phyloP scores from a whole-genome alignment of 441 rosid species.

The Corymbia calophylla region DNA sequence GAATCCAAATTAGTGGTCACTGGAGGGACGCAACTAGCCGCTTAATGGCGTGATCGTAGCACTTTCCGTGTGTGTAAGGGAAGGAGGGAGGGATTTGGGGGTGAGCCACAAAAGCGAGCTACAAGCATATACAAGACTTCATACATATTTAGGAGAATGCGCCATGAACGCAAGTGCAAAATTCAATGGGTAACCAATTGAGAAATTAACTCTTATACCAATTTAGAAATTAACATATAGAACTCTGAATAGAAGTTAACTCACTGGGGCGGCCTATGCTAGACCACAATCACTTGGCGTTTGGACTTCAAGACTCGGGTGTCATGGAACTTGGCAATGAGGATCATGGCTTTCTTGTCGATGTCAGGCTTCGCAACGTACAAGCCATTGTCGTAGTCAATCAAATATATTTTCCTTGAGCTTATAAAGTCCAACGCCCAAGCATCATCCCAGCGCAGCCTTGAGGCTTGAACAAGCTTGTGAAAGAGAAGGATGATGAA shows the following conservation, averaged over 20 bases:
- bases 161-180: too few relatives aligned
- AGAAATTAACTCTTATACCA: too few relatives aligned
- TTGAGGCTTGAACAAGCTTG: conserved; percentile 27
- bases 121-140: neutral
- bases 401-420: neutral
- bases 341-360: neutral
- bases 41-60: neutral
- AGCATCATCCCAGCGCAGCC: neutral
- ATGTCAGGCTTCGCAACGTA: neutral
- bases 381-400: neutral
- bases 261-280: neutral
- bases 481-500: conserved; percentile 18
- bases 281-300: neutral
- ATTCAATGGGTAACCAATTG: too few relatives aligned
- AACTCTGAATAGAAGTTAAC: too few relatives aligned
- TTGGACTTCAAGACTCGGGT: neutral
- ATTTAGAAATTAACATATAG: too few relatives aligned
- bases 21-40: neutral
- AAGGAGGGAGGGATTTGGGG: neutral
- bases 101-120: neutral
- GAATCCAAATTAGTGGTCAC: neutral
- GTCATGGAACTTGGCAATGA: neutral
- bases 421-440: neutral
- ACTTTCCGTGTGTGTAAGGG: neutral
- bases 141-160: neutral